These are phyloP conservation scores for Schwanniomyces occidentalis DNA, from an alignment of 805 yeast species.

Conservation along the genomic window DNA sequence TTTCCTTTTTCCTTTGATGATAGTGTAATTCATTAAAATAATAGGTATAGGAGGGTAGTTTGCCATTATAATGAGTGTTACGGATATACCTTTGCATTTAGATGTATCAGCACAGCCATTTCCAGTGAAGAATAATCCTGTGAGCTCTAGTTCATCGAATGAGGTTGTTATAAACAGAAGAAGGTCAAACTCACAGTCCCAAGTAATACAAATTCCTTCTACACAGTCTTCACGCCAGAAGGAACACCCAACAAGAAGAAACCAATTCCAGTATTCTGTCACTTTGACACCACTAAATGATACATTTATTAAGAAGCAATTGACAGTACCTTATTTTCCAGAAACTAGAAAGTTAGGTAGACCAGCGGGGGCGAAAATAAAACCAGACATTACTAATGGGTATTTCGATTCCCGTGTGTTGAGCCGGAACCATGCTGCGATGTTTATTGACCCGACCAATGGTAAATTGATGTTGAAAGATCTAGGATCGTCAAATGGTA, in stretches of 20 bases:
- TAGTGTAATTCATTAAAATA: too few relatives aligned
- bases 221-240: slow-evolving; percentile 13
- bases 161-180: slow-evolving; percentile 19
- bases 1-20: too few relatives aligned
- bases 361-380: slow-evolving; percentile 68
- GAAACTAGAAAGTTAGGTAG: slow-evolving; percentile 86
- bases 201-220: slow-evolving; percentile 29
- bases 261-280: slow-evolving; percentile 52
- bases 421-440: slow-evolving; percentile 90
- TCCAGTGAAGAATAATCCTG: slow-evolving; percentile 2
- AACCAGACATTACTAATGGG: slow-evolving; percentile 75
- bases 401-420: slow-evolving; percentile 92
- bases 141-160: slow-evolving; percentile 1
- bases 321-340: slow-evolving; percentile 79
- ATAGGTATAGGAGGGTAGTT: too few relatives aligned
- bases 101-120: slow-evolving; percentile 12
- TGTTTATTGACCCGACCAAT: slow-evolving; percentile 64
- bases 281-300: slow-evolving; percentile 75
- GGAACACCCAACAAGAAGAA: slow-evolving; percentile 21
- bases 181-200: slow-evolving; percentile 45
- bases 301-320: slow-evolving; percentile 76
- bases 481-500: slow-evolving; percentile 90
- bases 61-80: too few relatives aligned
- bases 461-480: slow-evolving; percentile 80
- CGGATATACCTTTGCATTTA: slow-evolving; percentile 24